Evolutionary conservation across 176 grass and related monocot species (phyloP).

Genomic region (Oryza brachyantha): DNA sequence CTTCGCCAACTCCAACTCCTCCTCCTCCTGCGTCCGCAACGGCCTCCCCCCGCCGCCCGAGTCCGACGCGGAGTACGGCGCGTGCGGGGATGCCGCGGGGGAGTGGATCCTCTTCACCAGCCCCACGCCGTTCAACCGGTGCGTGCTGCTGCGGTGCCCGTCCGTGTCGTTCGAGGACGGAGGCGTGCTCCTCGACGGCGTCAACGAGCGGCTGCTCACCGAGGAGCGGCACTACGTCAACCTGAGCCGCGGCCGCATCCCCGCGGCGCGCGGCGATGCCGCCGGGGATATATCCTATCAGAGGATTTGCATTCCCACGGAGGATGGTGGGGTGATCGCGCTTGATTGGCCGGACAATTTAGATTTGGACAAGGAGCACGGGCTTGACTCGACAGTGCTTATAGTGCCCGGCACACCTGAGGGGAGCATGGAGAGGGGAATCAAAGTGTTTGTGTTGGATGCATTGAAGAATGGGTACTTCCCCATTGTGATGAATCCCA

Average conservation of each 20-base stretch:
- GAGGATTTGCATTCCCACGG: slow-evolving; percentile 60
- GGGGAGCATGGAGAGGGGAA: slow-evolving; percentile 69
- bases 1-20: slow-evolving; percentile 31
- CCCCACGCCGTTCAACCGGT: slow-evolving; percentile 89
- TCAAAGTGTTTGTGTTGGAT: slow-evolving; percentile 61
- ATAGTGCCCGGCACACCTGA: slow-evolving; percentile 61
- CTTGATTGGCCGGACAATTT: slow-evolving; percentile 88
- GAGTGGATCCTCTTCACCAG: slow-evolving; percentile 85
- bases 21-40: slow-evolving; percentile 5
- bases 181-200: slow-evolving; percentile 59
- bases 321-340: slow-evolving; percentile 80
- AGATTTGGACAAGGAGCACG: slow-evolving; percentile 70
- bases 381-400: slow-evolving; percentile 69
- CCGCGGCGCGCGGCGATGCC: neutral
- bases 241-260: slow-evolving; percentile 58
- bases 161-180: slow-evolving; percentile 85
- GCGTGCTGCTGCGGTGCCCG: slow-evolving; percentile 83
- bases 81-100: slow-evolving; percentile 38
- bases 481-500: slow-evolving; percentile 90
- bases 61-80: neutral
- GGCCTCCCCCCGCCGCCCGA: neutral
- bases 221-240: slow-evolving; percentile 83
- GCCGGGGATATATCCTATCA: slow-evolving; percentile 53
- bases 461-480: slow-evolving; percentile 78
- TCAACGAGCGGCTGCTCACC: slow-evolving; percentile 64